Base-by-base conservation (phyloP, 2,329 filamentous ascomycete genomes). In the Dryadomyces quercivorus region DNA sequence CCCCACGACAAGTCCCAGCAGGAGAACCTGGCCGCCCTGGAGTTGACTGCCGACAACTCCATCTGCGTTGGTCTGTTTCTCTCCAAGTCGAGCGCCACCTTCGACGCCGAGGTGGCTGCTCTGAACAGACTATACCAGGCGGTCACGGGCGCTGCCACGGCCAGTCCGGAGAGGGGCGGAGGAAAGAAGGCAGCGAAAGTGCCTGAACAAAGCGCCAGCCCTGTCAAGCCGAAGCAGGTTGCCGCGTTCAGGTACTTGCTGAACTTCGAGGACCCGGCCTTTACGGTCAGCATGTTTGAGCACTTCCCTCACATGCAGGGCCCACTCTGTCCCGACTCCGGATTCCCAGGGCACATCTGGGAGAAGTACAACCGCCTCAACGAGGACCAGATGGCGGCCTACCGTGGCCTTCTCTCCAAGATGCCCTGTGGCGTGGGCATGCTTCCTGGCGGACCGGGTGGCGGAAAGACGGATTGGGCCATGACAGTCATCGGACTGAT, bases 391-490 rank as follows among this genome's bases (percentile, higher is more conserved):
- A 58, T 58, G 1, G 52, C 58, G 0, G 71, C 71, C 0, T 71
- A 72, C 38, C 31, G 63, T 0, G 65, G 64, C 0, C 62, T 74
- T 0, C 62, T 75, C 0, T 56, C 58, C 1, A 58, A 58, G 1
- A 68, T 75, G 12, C 70, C 71, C 0, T 72, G 69, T n/a, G 69
- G 72, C 0, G 57, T 76, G 1, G 69, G 67, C 31, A 67, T 76
- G 50, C 62, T 75, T 1, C 72, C 72, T 7, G 73, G 73, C 4
- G 73, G 73, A 5, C 72, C 73, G 4, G 73, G 73, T 0, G 68
- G 72, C 0, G 73, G 73, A 0, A 76, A 76, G 51, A 75, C 73
- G 0, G 69, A 74, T 40, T 74, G 71, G 70, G 73, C 70, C 38
- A 67, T 75, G 59, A 61, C 71, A 1, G 59, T 73, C 2, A 64